A percentile compares a stretch with the other conserved stretches of the same genome.
Conservation (phyloP, 306 rosid species). For the Heteromeles arbutifolia region DNA sequence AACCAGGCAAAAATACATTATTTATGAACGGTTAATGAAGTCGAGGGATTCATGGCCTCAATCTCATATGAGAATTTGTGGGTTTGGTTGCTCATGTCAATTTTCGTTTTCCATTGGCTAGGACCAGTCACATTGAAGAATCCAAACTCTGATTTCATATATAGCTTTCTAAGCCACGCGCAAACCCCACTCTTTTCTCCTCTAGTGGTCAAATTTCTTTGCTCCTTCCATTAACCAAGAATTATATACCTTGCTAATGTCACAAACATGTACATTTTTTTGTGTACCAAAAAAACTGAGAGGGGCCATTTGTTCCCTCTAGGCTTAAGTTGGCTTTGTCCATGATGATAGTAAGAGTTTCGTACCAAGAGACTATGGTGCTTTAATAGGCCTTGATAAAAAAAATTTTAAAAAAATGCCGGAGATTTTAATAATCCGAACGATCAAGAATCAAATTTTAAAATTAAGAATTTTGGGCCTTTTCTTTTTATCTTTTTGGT, state of each 20-base stretch:
- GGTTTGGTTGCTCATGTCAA: conserved; percentile 2
- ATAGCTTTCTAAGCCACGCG: background rate
- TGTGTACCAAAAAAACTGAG: too few relatives aligned
- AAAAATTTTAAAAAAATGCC: too few relatives aligned
- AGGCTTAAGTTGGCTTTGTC: background rate
- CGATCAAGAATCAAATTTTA: background rate
- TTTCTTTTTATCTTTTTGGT: background rate
- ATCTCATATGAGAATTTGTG: background rate
- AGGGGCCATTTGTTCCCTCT: too few relatives aligned
- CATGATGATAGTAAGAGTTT: too few relatives aligned
- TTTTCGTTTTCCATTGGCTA: background rate
- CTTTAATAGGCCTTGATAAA: too few relatives aligned
- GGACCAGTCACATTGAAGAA: background rate
- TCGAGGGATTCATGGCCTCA: background rate
- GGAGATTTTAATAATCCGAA: too few relatives aligned
- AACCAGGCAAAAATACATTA: too few relatives aligned
- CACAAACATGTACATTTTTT: too few relatives aligned
- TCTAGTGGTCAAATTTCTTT: background rate
- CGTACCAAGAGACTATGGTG: too few relatives aligned
- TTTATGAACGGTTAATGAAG: background rate
- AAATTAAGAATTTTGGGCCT: background rate
- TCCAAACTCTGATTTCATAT: background rate
- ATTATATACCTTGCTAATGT: too few relatives aligned
- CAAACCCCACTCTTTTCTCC: background rate
- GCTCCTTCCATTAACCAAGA: background rate